Evolutionary conservation across 1,284 basidiomycete species (phyloP), one percentile per base, ranked within the genome.

Genomic region (Golubevia sp.): DNA sequence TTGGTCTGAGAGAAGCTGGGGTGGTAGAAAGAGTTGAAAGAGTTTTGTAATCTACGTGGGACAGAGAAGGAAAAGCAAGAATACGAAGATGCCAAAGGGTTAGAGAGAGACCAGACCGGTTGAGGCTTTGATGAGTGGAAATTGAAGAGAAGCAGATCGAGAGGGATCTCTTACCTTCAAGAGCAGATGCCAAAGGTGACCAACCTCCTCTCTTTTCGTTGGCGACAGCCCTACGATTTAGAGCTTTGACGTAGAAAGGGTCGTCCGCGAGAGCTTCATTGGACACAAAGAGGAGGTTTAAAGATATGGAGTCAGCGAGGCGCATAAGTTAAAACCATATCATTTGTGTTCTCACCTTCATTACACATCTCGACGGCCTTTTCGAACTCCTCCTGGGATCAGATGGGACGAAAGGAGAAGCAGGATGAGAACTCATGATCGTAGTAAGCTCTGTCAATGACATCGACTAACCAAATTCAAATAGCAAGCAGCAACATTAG

Each of bases 171-270:
- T 60, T 48, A 93, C 94, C 95, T 86, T 94, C 91, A 85, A 94
- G 89, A 2, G 93, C 92, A 6, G 90, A 86, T 8, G 89, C 87
- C 7, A 97, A 86, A 2, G 92, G 90, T 3, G 91, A 88, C 93
- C 94, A 97, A 3, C 91, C 89, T 58, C 87, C 88, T 23, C 97
- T 85, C 30, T 87, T 86, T 68, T 94, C 92, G 78, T 94, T 97
- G 1, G 92, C 91, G 23, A 88, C 81, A 1, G 94, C 94, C 18
- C 96, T 89, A 68, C 96, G 87, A 77, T 94, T 92, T 1, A 97
- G 86, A 0, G 91, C 94, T 84, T 97, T 98, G 68, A 91, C 82
- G 79, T 98, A 97, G 13, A 85, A 82, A 2, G 92, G 91, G 73
- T 96, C 91, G 76, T 97, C 92, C 21, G 87, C 84, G 13, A 99